Conservation (phyloP, 2,329 filamentous ascomycete species). For the Epichloe amarillans region DNA sequence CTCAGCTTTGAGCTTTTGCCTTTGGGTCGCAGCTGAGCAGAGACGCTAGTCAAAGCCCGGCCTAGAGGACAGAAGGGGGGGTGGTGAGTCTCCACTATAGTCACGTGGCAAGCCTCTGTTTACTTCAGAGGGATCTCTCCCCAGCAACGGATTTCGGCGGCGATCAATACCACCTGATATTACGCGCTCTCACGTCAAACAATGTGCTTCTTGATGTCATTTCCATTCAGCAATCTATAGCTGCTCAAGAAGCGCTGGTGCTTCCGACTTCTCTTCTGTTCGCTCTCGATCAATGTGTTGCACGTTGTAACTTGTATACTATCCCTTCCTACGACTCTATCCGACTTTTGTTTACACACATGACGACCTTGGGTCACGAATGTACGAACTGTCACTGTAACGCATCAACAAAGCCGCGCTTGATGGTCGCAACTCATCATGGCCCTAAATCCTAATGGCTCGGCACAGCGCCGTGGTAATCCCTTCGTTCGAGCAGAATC, state of each 20-base stretch:
- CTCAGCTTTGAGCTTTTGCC: neutral
- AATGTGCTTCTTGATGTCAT: constrained; percentile 12
- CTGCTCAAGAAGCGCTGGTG: constrained; percentile 12
- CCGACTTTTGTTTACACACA: constrained; percentile 14
- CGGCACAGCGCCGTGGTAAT: constrained; percentile 63
- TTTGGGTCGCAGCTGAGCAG: neutral
- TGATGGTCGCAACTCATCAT: constrained; percentile 16
- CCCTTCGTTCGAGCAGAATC: constrained; percentile 54
- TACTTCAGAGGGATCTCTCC: constrained; percentile 15
- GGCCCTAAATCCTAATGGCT: constrained; percentile 22
- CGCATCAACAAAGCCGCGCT: constrained; percentile 4
- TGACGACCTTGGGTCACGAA: neutral
- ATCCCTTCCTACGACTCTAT: neutral
- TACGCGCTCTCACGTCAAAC: neutral
- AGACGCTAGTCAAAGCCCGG: neutral
- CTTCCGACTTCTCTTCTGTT: constrained; percentile 11
- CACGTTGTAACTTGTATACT: neutral
- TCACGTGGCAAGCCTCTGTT: constrained; percentile 16
- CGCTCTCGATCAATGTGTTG: neutral
- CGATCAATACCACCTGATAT: constrained; percentile 1
- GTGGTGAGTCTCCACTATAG: neutral
- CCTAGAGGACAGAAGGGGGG: neutral
- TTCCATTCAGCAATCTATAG: constrained; percentile 12
- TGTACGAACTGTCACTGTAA: neutral
- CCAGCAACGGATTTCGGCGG: constrained; percentile 14